Evolutionary conservation across 179 eudicot genomes (phyloP).

Genomic region (Beta macrorhiza): DNA sequence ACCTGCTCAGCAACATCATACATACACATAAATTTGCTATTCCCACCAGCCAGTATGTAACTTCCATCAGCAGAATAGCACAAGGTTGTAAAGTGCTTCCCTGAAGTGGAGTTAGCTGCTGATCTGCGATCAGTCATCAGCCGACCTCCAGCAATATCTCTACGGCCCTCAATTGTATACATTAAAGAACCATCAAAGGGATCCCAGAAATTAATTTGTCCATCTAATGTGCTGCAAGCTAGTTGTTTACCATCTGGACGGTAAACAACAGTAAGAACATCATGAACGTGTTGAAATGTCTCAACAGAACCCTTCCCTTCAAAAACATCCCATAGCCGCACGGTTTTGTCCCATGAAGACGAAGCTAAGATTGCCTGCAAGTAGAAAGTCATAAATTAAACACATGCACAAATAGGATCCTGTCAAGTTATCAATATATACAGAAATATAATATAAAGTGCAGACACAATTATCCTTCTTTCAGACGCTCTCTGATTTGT

Average conservation of each 20-base stretch:
- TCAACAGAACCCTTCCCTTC: slow-evolving; percentile 93
- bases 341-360: slow-evolving; percentile 96
- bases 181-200: slow-evolving; percentile 75
- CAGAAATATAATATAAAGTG: background rate
- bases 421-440: background rate
- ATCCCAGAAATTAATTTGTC: slow-evolving; percentile 94
- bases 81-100: slow-evolving; percentile 87
- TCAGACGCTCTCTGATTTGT: background rate
- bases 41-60: slow-evolving; percentile 95
- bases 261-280: slow-evolving; percentile 90
- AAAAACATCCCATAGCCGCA: slow-evolving; percentile 94
- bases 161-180: slow-evolving; percentile 92
- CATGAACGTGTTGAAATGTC: slow-evolving; percentile 86
- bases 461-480: background rate
- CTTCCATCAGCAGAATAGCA: slow-evolving; percentile 97
- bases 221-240: slow-evolving; percentile 92
- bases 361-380: slow-evolving; percentile 82
- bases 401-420: background rate
- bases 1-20: slow-evolving; percentile 99
- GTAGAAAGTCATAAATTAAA: slow-evolving; percentile 2
- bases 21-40: slow-evolving; percentile 90
- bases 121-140: slow-evolving; percentile 91
- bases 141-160: slow-evolving; percentile 95
- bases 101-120: slow-evolving; percentile 87
- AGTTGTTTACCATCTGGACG: slow-evolving; percentile 98